phyloP scores from a whole-genome alignment of 768 basidiomycete species.

The Exidia glandulosa region DNA sequence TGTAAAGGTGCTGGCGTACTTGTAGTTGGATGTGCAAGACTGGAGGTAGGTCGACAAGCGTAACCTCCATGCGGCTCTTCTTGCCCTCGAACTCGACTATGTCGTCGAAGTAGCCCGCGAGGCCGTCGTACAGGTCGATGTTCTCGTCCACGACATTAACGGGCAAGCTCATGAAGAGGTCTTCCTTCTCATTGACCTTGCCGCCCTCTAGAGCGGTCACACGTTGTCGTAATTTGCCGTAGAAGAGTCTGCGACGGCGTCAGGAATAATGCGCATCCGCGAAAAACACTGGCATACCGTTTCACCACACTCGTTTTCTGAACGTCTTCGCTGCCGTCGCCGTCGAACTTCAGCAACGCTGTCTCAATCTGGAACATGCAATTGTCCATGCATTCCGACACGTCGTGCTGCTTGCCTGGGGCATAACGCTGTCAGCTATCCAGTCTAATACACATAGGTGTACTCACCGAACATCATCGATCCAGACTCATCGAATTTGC shows the following conservation, averaged over 20 bases:
- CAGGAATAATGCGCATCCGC: background rate
- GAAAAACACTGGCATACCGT: conserved; percentile 34
- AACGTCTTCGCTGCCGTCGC: conserved; percentile 31
- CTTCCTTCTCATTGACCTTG: conserved; percentile 73
- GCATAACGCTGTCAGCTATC: conserved; percentile 7
- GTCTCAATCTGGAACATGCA: conserved; percentile 98
- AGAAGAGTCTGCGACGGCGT: conserved; percentile 53
- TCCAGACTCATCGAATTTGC: conserved; percentile 39
- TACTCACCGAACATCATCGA: conserved; percentile 85
- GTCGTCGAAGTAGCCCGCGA: conserved; percentile 86
- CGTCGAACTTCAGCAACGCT: conserved; percentile 67
- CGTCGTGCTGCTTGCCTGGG: conserved; percentile 90
- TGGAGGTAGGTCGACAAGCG: conserved; percentile 77
- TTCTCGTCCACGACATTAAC: conserved; percentile 81
- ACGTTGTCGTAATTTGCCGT: conserved; percentile 72
- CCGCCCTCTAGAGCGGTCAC: conserved; percentile 24
- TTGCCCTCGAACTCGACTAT: conserved; percentile 78
- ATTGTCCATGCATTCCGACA: conserved; percentile 98
- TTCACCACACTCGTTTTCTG: conserved; percentile 74
- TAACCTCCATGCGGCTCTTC: conserved; percentile 80
- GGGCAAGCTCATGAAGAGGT: conserved; percentile 86
- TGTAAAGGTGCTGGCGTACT: conserved; percentile 31
- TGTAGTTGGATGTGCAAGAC: conserved; percentile 92
- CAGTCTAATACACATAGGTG: background rate
- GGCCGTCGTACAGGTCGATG: conserved; percentile 86